Conservation (phyloP, 257 asterid species). For the Avicennia marina region DNA sequence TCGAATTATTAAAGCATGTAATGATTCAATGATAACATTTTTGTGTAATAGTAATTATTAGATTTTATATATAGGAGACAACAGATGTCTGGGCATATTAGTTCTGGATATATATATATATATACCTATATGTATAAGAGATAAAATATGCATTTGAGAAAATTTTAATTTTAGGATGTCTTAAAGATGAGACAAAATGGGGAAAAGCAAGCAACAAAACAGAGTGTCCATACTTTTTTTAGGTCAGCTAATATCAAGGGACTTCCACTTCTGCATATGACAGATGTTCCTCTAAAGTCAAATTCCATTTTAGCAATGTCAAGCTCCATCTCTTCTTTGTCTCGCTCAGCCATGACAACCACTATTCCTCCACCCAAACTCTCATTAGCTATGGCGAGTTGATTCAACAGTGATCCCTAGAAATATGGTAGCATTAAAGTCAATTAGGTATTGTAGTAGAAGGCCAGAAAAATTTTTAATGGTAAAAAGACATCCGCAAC, state of each 20-base stretch:
- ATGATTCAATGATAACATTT: too few species aligned
- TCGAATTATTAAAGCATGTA: too few species aligned
- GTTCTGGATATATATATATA: too few species aligned
- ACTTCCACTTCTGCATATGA: constrained; percentile 89
- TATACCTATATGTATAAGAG: background rate
- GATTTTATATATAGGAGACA: too few species aligned
- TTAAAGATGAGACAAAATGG: too few species aligned
- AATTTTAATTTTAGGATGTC: too few species aligned
- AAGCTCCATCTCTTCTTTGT: constrained; percentile 96
- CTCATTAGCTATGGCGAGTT: constrained; percentile 89
- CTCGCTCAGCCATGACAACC: constrained; percentile 90
- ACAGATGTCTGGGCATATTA: too few species aligned
- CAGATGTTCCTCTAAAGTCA: constrained; percentile 86
- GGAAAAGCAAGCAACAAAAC: too few species aligned
- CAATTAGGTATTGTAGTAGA: constrained; percentile 6
- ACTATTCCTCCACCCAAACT: constrained; percentile 88
- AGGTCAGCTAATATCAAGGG: constrained; percentile 86
- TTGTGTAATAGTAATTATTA: too few species aligned
- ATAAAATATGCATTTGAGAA: too few species aligned
- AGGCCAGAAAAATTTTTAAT: constrained; percentile 1
- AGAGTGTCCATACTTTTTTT: constrained; percentile 43
- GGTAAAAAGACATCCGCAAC: constrained; percentile 1
- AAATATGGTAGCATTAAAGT: constrained; percentile 9
- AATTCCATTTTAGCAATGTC: constrained; percentile 92
- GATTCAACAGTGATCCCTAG: constrained; percentile 84